A percentile compares a stretch with the other conserved stretches of the same genome.
Conservation (phyloP, 2,329 filamentous ascomycete genomes). For the Fusarium sp. region DNA sequence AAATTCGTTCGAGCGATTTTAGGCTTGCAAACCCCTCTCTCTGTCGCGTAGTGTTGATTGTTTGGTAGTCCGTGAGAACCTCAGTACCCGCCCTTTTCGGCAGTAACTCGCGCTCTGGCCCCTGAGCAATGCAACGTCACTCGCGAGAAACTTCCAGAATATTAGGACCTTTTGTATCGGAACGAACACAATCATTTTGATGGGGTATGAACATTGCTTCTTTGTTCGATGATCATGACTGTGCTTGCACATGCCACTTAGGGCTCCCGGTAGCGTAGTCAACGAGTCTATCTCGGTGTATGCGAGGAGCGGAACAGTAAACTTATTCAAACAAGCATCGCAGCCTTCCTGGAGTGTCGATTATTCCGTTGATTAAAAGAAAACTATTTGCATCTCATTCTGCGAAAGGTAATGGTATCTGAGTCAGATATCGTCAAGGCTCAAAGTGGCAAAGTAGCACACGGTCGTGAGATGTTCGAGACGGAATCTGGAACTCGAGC, state of each 20-base stretch:
- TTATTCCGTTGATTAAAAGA: background rate
- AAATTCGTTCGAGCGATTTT: background rate
- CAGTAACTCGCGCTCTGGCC: constrained; percentile 23
- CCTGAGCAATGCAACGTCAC: constrained; percentile 28
- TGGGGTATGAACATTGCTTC: background rate
- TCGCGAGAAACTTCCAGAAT: background rate
- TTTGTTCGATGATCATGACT: constrained; percentile 6
- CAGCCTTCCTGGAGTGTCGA: background rate
- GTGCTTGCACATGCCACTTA: constrained; percentile 11
- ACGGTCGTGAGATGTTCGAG: constrained; percentile 12
- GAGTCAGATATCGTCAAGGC: constrained; percentile 39
- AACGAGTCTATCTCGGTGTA: background rate
- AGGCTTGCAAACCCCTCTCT: background rate
- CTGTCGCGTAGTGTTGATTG: constrained; percentile 4
- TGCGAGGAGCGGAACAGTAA: constrained; percentile 2
- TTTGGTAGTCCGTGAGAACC: constrained; percentile 24
- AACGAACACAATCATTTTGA: background rate
- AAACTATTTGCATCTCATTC: background rate
- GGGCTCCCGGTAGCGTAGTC: constrained; percentile 11
- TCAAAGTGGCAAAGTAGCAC: constrained; percentile 35
- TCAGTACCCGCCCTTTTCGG: constrained; percentile 28
- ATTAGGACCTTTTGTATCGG: background rate
- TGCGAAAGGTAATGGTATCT: constrained; percentile 23
- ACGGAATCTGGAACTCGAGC: constrained; percentile 27
- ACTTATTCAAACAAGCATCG: constrained; percentile 8